phyloP scores from a whole-genome alignment of 2,329 filamentous ascomycete species.

The Ophiostoma quercus region DNA sequence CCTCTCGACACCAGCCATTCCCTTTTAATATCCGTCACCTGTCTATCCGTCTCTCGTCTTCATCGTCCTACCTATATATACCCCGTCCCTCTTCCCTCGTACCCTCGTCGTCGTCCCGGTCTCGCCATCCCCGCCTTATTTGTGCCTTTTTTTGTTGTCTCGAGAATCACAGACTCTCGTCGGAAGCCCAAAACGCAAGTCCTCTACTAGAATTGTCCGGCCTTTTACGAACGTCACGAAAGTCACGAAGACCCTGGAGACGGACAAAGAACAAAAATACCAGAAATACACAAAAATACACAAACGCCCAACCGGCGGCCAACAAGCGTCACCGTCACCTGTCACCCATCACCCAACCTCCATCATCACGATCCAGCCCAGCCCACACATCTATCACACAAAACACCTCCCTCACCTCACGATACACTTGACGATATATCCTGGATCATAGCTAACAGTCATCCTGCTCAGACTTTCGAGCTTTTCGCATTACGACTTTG shows the following conservation, averaged over 20 bases:
- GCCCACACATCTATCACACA: background rate
- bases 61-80: background rate
- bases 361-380: background rate
- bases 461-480: constrained; percentile 16
- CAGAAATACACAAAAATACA: background rate
- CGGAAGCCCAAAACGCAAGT: background rate
- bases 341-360: background rate
- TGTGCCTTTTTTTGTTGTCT: constrained; percentile 8
- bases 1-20: background rate
- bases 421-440: background rate
- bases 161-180: background rate
- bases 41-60: background rate
- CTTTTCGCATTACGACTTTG: constrained; percentile 19
- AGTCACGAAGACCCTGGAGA: background rate
- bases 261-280: background rate
- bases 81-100: background rate
- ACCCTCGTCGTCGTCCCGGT: background rate
- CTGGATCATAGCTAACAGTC: background rate
- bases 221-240: background rate
- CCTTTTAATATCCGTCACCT: background rate
- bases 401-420: background rate
- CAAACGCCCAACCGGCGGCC: background rate
- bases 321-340: background rate
- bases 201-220: background rate
- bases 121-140: constrained; percentile 11